Percentiles rank a stretch among this genome's conserved stretches.
These are phyloP conservation scores for Cordyceps farinosa DNA, from an alignment of 2,329 filamentous ascomycete genomes.

Conservation along the genomic window DNA sequence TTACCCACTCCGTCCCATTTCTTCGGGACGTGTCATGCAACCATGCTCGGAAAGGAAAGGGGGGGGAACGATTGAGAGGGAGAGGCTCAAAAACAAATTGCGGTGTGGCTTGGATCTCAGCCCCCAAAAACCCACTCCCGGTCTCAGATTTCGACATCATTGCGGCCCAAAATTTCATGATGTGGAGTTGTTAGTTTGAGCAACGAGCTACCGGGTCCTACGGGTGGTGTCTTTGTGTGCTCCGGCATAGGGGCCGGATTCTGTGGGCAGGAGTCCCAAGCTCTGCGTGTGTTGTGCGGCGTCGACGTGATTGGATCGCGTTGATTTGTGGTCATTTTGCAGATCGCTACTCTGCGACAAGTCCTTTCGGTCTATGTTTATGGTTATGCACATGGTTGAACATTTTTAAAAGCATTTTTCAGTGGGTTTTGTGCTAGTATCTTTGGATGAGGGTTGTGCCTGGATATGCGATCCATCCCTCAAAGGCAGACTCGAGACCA, in stretches of 20 bases:
- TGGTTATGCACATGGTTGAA: not conserved
- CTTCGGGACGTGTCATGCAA: not conserved
- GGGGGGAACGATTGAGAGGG: not conserved
- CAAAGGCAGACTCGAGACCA: no score
- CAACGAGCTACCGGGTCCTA: not conserved
- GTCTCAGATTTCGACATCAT: conserved; percentile 3
- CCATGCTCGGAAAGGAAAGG: not conserved
- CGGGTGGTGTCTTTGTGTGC: not conserved
- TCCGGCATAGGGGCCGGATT: not conserved
- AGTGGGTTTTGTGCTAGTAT: no score
- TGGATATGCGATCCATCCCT: no score
- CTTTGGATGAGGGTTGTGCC: no score
- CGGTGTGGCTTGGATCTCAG: conserved; percentile 14
- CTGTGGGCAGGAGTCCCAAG: no score
- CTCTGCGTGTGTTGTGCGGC: not conserved
- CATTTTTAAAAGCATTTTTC: no score
- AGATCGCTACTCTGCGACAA: no score
- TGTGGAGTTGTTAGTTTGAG: not conserved
- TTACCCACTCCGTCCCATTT: not conserved
- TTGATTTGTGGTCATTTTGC: no score
- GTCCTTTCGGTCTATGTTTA: not conserved
- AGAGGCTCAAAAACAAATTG: not conserved
- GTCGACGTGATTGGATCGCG: not conserved
- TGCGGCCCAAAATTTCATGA: not conserved
- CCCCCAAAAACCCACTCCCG: not conserved